A percentile compares a stretch with the other conserved stretches of the same genome.
Evolutionary conservation across 2,329 filamentous ascomycete species (phyloP).

Genomic region (Cladosporium cucumerinum): DNA sequence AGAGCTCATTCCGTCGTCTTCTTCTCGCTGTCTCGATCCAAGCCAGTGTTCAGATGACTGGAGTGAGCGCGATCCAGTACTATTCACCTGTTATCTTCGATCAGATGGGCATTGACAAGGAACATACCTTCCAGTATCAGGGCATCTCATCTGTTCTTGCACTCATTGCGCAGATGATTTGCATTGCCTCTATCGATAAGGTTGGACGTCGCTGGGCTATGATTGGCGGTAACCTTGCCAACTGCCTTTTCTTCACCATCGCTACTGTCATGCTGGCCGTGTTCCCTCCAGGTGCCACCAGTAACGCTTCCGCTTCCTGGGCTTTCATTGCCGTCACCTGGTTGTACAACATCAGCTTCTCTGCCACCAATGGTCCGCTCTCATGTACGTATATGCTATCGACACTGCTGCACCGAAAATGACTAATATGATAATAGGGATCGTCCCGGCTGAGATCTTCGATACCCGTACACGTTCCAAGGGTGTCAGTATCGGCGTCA

Average conservation of each 20-base stretch:
- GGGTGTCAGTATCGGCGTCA: slow-evolving; percentile 71
- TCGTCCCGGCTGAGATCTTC: slow-evolving; percentile 50
- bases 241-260: slow-evolving; percentile 70
- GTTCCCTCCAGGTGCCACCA: slow-evolving; percentile 57
- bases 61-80: slow-evolving; percentile 59
- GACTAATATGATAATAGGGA: not conserved
- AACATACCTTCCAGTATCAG: slow-evolving; percentile 69
- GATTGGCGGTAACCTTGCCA: slow-evolving; percentile 68
- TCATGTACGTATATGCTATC: slow-evolving; percentile 45
- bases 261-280: slow-evolving; percentile 54
- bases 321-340: slow-evolving; percentile 75
- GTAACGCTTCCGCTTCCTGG: slow-evolving; percentile 57
- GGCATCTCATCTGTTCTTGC: slow-evolving; percentile 71
- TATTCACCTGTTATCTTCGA: slow-evolving; percentile 51
- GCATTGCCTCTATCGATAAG: slow-evolving; percentile 66
- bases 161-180: slow-evolving; percentile 64
- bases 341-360: slow-evolving; percentile 78
- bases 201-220: slow-evolving; percentile 69
- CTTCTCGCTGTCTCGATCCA: slow-evolving; percentile 68
- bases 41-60: slow-evolving; percentile 72
- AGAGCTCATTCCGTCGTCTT: slow-evolving; percentile 66
- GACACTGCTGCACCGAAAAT: no score
- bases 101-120: slow-evolving; percentile 64
- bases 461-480: slow-evolving; percentile 72
- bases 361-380: slow-evolving; percentile 65